Evolutionary conservation across 768 basidiomycete genomes (phyloP).

Genomic region (Panellus pusillus): DNA sequence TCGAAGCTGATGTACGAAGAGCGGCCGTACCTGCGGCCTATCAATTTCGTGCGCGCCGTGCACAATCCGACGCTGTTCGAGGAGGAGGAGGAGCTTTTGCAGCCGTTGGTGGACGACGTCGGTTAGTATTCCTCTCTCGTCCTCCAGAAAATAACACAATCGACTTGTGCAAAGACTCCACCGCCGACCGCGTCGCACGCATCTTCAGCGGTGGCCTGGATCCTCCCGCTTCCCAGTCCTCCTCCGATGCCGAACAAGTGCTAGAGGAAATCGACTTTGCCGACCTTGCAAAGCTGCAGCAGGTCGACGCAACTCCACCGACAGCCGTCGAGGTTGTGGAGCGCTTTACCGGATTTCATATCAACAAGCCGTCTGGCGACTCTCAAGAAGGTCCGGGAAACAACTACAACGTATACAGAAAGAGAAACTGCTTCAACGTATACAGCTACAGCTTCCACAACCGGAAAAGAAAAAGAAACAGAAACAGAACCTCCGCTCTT

Average conservation of each 20-base stretch:
- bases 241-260: constrained; percentile 35
- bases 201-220: constrained; percentile 52
- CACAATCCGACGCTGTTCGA: constrained; percentile 52
- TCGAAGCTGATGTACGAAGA: constrained; percentile 57
- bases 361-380: constrained; percentile 24
- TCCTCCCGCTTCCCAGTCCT: constrained; percentile 25
- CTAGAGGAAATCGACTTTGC: constrained; percentile 68
- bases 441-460: no score
- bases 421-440: no score
- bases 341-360: constrained; percentile 38
- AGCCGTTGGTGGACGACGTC: constrained; percentile 50
- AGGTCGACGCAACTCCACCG: constrained; percentile 32
- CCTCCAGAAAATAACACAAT: no score
- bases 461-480: no score
- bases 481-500: constrained; percentile 21
- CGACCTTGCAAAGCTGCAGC: constrained; percentile 50
- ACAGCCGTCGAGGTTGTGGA: constrained; percentile 31
- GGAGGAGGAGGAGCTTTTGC: constrained; percentile 61
- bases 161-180: constrained; percentile 63
- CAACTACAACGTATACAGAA: no score
- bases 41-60: constrained; percentile 66
- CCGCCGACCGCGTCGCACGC: constrained; percentile 63
- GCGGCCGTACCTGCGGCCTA: constrained; percentile 63
- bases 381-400: no score
- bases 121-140: constrained; percentile 41